Conservation (phyloP, 2,329 filamentous ascomycete genomes). For the Beauveria australis region DNA sequence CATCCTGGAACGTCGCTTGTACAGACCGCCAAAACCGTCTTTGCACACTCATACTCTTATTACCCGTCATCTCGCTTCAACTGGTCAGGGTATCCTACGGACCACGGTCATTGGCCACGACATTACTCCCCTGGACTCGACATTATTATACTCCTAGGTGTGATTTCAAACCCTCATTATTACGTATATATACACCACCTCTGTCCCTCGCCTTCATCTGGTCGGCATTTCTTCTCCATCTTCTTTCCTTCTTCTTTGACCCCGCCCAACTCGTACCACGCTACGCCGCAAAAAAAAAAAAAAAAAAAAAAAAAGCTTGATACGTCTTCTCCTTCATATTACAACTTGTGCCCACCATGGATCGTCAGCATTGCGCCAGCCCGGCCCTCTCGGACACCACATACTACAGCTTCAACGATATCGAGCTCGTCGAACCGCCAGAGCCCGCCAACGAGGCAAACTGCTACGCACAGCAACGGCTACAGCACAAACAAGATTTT, state of each 20-base stretch:
- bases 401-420: constrained; percentile 47
- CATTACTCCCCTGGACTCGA: constrained; percentile 2
- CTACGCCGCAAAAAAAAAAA: background rate
- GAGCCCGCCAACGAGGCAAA: constrained; percentile 19
- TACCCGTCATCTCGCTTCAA: constrained; percentile 5
- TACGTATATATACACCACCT: background rate
- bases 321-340: background rate
- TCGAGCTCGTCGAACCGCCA: constrained; percentile 37
- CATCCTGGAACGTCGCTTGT: constrained; percentile 8
- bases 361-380: constrained; percentile 26
- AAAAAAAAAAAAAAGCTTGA: background rate
- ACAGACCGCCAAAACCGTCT: constrained; percentile 2
- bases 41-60: background rate
- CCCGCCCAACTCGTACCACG: background rate
- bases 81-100: background rate
- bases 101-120: background rate
- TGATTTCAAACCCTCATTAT: background rate
- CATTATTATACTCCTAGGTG: background rate
- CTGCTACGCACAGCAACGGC: constrained; percentile 7
- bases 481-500: constrained; percentile 7
- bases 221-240: background rate
- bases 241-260: background rate
- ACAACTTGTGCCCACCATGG: constrained; percentile 16
- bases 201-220: background rate
- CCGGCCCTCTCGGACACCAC: constrained; percentile 40